Evolutionary conservation across 768 basidiomycete genomes (phyloP).

Genomic region (Pleurotus ostreatus): DNA sequence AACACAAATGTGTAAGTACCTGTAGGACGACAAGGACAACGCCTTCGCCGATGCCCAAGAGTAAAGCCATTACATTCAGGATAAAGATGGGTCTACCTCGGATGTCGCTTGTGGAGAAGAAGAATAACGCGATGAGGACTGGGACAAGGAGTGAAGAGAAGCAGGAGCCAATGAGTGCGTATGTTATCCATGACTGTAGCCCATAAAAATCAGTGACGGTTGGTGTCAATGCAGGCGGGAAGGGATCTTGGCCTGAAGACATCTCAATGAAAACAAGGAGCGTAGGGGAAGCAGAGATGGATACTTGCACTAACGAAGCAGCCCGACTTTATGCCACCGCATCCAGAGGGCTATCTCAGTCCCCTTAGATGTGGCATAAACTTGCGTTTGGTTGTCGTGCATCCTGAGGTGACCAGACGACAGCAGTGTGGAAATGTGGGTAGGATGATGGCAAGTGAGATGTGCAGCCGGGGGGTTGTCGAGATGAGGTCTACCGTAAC

Average conservation of each 20-base stretch:
- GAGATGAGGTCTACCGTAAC: no score
- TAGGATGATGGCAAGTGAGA: no score
- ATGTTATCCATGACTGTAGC: constrained; percentile 12
- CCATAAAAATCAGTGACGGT: neutral
- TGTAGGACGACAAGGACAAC: constrained; percentile 20
- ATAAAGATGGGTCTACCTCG: constrained; percentile 26
- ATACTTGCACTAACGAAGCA: neutral
- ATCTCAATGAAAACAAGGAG: neutral
- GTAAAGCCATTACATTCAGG: constrained; percentile 25
- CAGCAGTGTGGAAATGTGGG: no score
- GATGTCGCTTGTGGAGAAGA: constrained; percentile 23
- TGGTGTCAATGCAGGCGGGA: neutral
- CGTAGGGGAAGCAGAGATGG: neutral
- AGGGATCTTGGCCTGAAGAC: neutral
- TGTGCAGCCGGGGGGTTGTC: no score
- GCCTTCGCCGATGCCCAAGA: constrained; percentile 20
- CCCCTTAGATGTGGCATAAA: no score
- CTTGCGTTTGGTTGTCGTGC: no score
- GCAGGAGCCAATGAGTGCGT: constrained; percentile 23
- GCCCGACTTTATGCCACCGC: neutral
- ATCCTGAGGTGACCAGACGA: no score
- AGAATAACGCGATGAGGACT: constrained; percentile 25
- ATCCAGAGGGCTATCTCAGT: no score
- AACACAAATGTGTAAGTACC: neutral
- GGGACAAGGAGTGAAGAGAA: constrained; percentile 27